phyloP scores from a whole-genome alignment of 306 rosid genomes.

The Cicer yamashitae region DNA sequence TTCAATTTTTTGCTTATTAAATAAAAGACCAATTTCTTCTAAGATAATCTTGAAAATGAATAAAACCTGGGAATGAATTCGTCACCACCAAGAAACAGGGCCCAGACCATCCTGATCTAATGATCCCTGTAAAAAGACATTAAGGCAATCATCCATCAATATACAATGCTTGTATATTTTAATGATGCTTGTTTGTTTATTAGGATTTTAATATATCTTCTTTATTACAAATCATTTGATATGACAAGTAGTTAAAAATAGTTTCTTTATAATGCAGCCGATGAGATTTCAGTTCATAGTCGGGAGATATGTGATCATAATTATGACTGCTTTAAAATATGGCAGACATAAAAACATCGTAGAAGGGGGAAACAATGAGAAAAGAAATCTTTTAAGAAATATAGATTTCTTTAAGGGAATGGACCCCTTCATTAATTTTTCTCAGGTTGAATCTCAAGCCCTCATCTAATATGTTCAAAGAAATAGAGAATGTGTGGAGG shows the following conservation, averaged over 20 bases:
- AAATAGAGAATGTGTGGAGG: background rate
- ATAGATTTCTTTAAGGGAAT: too few relatives aligned
- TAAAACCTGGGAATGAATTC: slow-evolving; percentile 6
- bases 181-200: background rate
- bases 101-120: slow-evolving; percentile 51
- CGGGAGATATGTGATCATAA: background rate
- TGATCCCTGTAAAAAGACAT: slow-evolving; percentile 45
- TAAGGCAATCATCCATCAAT: slow-evolving; percentile 11
- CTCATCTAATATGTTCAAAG: too few relatives aligned
- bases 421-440: too few relatives aligned
- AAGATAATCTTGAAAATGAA: slow-evolving; percentile 17
- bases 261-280: background rate
- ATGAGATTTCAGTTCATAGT: slow-evolving; percentile 23
- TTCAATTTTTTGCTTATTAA: background rate
- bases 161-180: background rate
- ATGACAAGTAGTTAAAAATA: slow-evolving; percentile 1
- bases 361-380: background rate
- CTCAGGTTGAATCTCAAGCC: too few relatives aligned
- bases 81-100: slow-evolving; percentile 53
- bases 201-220: slow-evolving; percentile 11
- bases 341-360: background rate
- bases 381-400: background rate
- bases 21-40: background rate
- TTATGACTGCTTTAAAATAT: background rate
- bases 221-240: background rate